Percentiles rank a stretch among this genome's conserved stretches.
phyloP scores from a whole-genome alignment of 768 basidiomycete species.

The Mycena floridula region DNA sequence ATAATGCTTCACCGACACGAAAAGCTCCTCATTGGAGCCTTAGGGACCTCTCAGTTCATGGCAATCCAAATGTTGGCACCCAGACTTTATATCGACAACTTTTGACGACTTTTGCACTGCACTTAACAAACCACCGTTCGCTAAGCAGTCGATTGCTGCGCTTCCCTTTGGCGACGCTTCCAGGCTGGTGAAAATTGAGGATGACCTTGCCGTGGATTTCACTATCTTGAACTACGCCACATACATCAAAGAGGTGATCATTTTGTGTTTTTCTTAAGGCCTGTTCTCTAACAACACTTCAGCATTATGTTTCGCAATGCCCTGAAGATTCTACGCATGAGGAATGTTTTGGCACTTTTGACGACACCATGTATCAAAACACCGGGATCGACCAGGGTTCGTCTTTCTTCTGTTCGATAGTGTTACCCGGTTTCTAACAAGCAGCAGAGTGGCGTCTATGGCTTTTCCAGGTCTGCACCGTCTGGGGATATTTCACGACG shows the following conservation, averaged over 20 bases:
- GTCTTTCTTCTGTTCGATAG: too few species aligned
- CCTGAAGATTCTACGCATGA: slow-evolving; percentile 26
- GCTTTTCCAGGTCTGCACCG: slow-evolving; percentile 88
- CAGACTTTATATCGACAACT: slow-evolving; percentile 47
- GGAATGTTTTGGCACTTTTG: slow-evolving; percentile 83
- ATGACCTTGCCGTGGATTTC: slow-evolving; percentile 46
- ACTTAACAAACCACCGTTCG: slow-evolving; percentile 40
- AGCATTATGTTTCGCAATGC: slow-evolving; percentile 58
- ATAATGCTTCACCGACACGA: slow-evolving; percentile 11
- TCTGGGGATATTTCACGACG: slow-evolving; percentile 96
- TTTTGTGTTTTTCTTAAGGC: neutral
- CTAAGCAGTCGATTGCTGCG: slow-evolving; percentile 14
- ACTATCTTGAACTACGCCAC: slow-evolving; percentile 66
- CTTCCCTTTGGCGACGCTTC: slow-evolving; percentile 42
- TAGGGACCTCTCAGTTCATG: slow-evolving; percentile 63
- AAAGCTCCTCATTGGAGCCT: slow-evolving; percentile 8
- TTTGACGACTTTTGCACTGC: slow-evolving; percentile 69
- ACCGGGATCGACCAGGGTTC: slow-evolving; percentile 56
- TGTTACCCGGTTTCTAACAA: too few species aligned
- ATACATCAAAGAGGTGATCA: slow-evolving; percentile 63
- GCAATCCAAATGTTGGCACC: slow-evolving; percentile 90
- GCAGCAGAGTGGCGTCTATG: slow-evolving; percentile 94
- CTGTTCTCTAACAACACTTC: slow-evolving; percentile 1
- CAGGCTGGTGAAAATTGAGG: slow-evolving; percentile 40
- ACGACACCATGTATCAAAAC: slow-evolving; percentile 59